Conservation (phyloP, 2,329 filamentous ascomycete species). For the Xylariaceae sp. region DNA sequence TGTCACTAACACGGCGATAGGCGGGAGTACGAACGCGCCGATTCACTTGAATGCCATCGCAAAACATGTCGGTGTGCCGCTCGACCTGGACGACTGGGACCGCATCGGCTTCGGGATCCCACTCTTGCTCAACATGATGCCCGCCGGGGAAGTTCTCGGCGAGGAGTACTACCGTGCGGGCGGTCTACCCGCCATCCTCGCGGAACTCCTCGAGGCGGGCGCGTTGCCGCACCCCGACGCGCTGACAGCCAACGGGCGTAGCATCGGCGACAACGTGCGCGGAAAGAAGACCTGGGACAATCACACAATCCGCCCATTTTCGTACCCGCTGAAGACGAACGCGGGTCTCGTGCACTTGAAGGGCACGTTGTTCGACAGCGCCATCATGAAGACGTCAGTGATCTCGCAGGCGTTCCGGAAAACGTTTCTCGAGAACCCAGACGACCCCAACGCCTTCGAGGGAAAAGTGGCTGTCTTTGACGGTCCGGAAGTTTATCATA, state of each 20-base stretch:
- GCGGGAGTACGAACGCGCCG: slow-evolving; percentile 63
- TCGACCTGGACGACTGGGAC: slow-evolving; percentile 62
- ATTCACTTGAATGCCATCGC: slow-evolving; percentile 63
- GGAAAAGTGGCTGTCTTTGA: slow-evolving; percentile 56
- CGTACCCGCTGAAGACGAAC: slow-evolving; percentile 53
- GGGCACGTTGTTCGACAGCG: slow-evolving; percentile 57
- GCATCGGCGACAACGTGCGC: slow-evolving; percentile 50
- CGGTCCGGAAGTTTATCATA: slow-evolving; percentile 56
- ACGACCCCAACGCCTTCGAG: slow-evolving; percentile 56
- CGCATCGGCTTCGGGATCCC: slow-evolving; percentile 56
- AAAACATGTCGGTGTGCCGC: slow-evolving; percentile 57
- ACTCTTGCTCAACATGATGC: slow-evolving; percentile 61
- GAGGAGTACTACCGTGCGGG: slow-evolving; percentile 63
- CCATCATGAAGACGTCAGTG: slow-evolving; percentile 61
- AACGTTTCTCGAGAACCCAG: slow-evolving; percentile 52
- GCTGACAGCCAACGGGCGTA: slow-evolving; percentile 55
- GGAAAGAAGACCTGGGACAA: slow-evolving; percentile 58
- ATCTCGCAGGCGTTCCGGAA: slow-evolving; percentile 54
- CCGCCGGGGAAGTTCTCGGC: slow-evolving; percentile 58
- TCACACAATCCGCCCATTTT: slow-evolving; percentile 52
- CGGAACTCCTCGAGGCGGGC: slow-evolving; percentile 56
- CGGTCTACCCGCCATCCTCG: slow-evolving; percentile 59
- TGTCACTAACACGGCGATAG: slow-evolving; percentile 60
- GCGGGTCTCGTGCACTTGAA: slow-evolving; percentile 59
- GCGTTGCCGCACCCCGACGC: slow-evolving; percentile 51